Base-by-base conservation (phyloP, 805 yeast species). In the Zygosaccharomyces pseudorouxii region DNA sequence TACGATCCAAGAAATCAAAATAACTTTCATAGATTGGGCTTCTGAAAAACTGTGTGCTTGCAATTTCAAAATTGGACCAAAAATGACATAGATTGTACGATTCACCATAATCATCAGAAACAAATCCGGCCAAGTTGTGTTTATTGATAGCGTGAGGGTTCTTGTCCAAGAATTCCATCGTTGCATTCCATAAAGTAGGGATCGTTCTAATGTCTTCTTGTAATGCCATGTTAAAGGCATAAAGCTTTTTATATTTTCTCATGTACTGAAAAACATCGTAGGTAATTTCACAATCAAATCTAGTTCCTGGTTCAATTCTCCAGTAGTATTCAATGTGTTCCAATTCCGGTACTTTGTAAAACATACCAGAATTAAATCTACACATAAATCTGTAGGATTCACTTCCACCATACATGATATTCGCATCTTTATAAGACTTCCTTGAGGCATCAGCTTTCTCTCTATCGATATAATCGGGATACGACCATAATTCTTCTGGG, bases 41-140 rank as follows among this genome's bases (percentile, higher is more conserved):
- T 35, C 77, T 72, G 72, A 87, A 90, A 18, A 90, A 64, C 55
- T 83, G 88, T 1, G 89, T 78, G 47, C 86, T 71, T 4, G 96
- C 97, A 57, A 92, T 89, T 65, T 90, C 97, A 59, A 89, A 89
- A 69, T 89, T 89, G 20, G 95, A 81, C 96, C 96, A 89, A 66
- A 89, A 89, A 68, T 89, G 96, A 59, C 93, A 85, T 52, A 86
- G 57, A 60, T 85, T 88, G 65, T 82, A 89, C 48, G 80, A 82
- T 56, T 82, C 81, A 16, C 79, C 75, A 46, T 81, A 79, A 47
- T 71, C 65, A n/a, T 58, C 54, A 5, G 71, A 69, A 86, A 84
- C 42, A 88, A 62, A 20, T 75, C 72, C 95, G 93, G 89, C 42
- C 85, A 64, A 30, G 79, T 73, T 19, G 79, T 79, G 10, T 82